Percentiles rank a stretch among this genome's conserved stretches.
These are phyloP conservation scores for Eimeria mitis DNA, from an alignment of 169 alveolate genomes.

Conservation along the genomic window DNA sequence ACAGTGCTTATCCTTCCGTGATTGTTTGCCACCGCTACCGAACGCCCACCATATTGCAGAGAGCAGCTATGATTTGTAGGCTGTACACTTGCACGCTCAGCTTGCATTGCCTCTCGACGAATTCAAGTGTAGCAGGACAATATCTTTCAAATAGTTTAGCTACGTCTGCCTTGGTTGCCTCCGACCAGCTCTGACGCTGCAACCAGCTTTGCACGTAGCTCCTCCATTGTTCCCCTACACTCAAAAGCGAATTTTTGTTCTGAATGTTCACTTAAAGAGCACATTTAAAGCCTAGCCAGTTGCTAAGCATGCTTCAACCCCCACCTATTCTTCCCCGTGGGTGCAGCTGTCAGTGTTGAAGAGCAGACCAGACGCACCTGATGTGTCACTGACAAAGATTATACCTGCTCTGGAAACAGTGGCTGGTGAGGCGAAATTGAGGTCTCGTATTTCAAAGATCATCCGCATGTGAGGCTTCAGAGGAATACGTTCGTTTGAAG, in stretches of 20 bases:
- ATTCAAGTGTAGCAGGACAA: constrained; percentile 93
- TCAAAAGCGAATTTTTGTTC: background rate
- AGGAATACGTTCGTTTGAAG: constrained; percentile 97
- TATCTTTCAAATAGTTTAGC: constrained; percentile 94
- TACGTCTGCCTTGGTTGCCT: constrained; percentile 91
- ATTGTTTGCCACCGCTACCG: background rate
- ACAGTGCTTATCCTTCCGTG: background rate
- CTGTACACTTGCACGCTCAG: constrained; percentile 92
- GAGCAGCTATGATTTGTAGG: constrained; percentile 90
- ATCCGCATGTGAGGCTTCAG: constrained; percentile 97
- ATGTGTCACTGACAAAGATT: constrained; percentile 93
- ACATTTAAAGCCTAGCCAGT: background rate
- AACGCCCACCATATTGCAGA: constrained; percentile 90
- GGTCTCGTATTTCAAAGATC: constrained; percentile 98
- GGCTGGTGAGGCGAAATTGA: constrained; percentile 98
- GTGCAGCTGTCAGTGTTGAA: background rate
- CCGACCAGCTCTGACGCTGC: constrained; percentile 82
- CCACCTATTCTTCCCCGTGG: background rate
- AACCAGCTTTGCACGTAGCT: constrained; percentile 97
- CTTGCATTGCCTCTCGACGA: constrained; percentile 92
- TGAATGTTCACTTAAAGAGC: too few species aligned
- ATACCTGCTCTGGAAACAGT: constrained; percentile 99
- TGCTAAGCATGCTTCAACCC: background rate
- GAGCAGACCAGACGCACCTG: constrained; percentile 36
- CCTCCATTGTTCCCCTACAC: constrained; percentile 96